Conservation (phyloP, 352 stramenopile species). For the Halophytophthora batemanensis region DNA sequence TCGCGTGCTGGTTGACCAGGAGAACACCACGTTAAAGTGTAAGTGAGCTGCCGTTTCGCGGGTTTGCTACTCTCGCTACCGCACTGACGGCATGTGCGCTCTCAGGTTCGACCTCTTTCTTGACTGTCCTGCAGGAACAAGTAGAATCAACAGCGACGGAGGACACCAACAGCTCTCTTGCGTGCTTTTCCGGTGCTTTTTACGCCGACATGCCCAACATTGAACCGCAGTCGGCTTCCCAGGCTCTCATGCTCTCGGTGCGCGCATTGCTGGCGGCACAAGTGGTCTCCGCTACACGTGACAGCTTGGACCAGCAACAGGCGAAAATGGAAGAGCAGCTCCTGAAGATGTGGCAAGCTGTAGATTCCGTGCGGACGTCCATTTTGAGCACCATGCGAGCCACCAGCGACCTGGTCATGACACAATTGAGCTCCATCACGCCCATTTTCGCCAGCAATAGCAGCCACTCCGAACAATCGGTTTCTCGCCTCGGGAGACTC, state of each 20-base stretch:
- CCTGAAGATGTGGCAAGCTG: constrained; percentile 24
- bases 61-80: neutral
- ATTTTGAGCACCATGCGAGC: constrained; percentile 24
- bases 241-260: constrained; percentile 22
- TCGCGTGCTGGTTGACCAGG: constrained; percentile 8
- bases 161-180: constrained; percentile 22
- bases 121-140: constrained; percentile 19
- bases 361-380: constrained; percentile 22
- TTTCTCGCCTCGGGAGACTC: constrained; percentile 23
- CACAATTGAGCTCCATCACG: constrained; percentile 23
- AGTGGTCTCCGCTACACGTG: constrained; percentile 13
- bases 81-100: constrained; percentile 5
- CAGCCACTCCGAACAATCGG: constrained; percentile 24
- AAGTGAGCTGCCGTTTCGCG: constrained; percentile 1
- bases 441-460: constrained; percentile 22
- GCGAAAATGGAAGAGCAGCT: constrained; percentile 22
- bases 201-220: constrained; percentile 23
- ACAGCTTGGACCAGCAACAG: constrained; percentile 21
- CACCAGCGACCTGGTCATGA: constrained; percentile 9
- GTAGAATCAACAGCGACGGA: constrained; percentile 2
- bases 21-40: constrained; percentile 25
- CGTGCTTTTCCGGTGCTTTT: constrained; percentile 26
- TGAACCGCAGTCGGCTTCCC: constrained; percentile 18
- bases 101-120: constrained; percentile 22
- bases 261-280: constrained; percentile 27